A percentile compares a stretch with the other conserved stretches of the same genome.
phyloP scores from a whole-genome alignment of 2,329 filamentous ascomycete genomes.

The Colletotrichum theobromicola region DNA sequence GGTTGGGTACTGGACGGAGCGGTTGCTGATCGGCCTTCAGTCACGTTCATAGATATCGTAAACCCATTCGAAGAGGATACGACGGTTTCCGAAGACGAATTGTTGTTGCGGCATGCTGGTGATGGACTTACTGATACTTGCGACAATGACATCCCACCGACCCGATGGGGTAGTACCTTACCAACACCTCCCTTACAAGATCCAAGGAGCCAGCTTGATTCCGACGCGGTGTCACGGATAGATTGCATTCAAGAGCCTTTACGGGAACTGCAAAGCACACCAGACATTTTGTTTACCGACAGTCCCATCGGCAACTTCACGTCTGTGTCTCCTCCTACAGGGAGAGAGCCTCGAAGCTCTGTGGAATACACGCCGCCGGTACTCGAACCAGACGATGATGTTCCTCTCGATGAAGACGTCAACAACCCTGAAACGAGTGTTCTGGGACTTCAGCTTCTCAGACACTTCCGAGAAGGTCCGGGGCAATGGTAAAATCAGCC shows the following conservation, averaged over 20 bases:
- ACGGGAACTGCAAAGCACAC: neutral
- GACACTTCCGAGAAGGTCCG: constrained; percentile 8
- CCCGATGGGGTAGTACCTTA: neutral
- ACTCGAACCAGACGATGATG: neutral
- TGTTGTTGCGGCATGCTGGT: neutral
- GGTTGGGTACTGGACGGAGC: neutral
- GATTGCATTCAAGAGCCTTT: neutral
- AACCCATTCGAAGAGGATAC: neutral
- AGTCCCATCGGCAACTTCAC: neutral
- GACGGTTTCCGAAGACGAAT: neutral
- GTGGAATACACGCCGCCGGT: neutral
- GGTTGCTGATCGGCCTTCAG: neutral
- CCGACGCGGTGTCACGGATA: neutral
- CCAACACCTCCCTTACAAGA: neutral
- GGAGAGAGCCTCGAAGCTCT: neutral
- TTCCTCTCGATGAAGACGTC: neutral
- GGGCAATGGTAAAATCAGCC: neutral
- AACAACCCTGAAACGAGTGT: neutral
- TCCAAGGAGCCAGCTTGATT: neutral
- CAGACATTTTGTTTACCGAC: neutral
- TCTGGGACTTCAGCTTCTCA: neutral
- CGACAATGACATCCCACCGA: neutral
- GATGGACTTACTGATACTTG: neutral
- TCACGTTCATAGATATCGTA: neutral
- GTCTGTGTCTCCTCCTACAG: neutral